These are phyloP conservation scores for Annona squamosa DNA, from an alignment of 164 flowering plant species.

Conservation along the genomic window DNA sequence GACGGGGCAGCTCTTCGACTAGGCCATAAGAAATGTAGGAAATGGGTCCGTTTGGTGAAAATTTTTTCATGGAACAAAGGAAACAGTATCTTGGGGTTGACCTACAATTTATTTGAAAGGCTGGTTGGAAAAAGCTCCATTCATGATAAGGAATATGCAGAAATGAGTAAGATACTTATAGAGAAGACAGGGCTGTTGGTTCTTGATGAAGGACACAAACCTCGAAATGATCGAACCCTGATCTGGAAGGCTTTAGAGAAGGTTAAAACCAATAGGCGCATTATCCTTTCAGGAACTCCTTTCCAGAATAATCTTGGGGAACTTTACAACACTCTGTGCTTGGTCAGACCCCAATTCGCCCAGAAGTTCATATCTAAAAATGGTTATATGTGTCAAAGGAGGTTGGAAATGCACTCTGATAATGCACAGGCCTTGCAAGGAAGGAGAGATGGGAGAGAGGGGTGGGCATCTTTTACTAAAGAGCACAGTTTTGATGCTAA, in stretches of 20 bases:
- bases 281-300: slow-evolving; percentile 89
- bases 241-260: slow-evolving; percentile 47
- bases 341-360: slow-evolving; percentile 53
- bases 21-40: background rate
- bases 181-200: slow-evolving; percentile 57
- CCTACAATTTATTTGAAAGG: slow-evolving; percentile 49
- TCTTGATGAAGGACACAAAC: slow-evolving; percentile 89
- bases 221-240: slow-evolving; percentile 44
- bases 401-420: slow-evolving; percentile 5
- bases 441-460: slow-evolving; percentile 18
- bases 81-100: slow-evolving; percentile 53
- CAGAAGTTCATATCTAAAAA: slow-evolving; percentile 11
- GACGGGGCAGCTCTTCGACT: slow-evolving; percentile 12
- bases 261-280: slow-evolving; percentile 46
- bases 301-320: slow-evolving; percentile 83
- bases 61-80: slow-evolving; percentile 52
- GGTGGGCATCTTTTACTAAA: slow-evolving; percentile 33
- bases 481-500: slow-evolving; percentile 20
- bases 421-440: slow-evolving; percentile 2
- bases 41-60: slow-evolving; percentile 40
- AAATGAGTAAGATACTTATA: slow-evolving; percentile 39
- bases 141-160: slow-evolving; percentile 4
- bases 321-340: slow-evolving; percentile 51
- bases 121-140: slow-evolving; percentile 27
- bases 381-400: background rate